Evolutionary conservation across 805 yeast genomes (phyloP).

Genomic region (Starmerella apicola): DNA sequence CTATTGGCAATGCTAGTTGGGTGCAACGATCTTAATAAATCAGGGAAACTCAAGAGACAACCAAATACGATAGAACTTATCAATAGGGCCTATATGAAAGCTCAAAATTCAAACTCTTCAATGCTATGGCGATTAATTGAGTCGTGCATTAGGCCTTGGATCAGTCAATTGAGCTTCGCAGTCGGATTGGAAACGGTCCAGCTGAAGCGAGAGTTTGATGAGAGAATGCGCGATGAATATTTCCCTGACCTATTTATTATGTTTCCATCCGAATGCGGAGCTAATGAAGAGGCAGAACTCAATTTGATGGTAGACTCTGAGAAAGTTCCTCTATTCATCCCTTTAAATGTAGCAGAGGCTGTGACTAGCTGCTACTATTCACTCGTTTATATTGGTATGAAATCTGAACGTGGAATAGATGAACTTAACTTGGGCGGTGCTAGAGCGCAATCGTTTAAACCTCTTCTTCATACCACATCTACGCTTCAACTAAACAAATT

Average conservation of each 20-base stretch:
- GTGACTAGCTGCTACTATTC: constrained; percentile 4
- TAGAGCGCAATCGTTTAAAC: too few species aligned
- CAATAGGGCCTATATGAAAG: constrained; percentile 8
- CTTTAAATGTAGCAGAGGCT: constrained; percentile 7
- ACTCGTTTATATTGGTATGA: constrained; percentile 2
- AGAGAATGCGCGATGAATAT: background rate
- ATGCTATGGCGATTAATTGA: constrained; percentile 13
- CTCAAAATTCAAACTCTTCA: constrained; percentile 1
- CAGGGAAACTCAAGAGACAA: constrained; percentile 5
- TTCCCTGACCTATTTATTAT: constrained; percentile 16
- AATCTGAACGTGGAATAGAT: background rate
- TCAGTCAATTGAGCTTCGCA: constrained; percentile 14
- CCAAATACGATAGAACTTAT: constrained; percentile 12
- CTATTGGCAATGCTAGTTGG: constrained; percentile 16
- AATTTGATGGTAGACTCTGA: too few species aligned
- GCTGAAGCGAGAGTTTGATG: background rate
- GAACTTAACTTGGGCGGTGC: background rate
- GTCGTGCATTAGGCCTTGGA: constrained; percentile 16
- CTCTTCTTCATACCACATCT: too few species aligned
- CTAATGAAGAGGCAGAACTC: too few species aligned
- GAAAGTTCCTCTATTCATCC: constrained; percentile 14
- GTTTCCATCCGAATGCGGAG: too few species aligned
- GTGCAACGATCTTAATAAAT: constrained; percentile 8
- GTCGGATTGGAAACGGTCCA: constrained; percentile 7
- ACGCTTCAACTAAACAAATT: too few species aligned